Evolutionary conservation across 2,329 filamentous ascomycete genomes (phyloP).

Genomic region (Pseudopyrenochaeta lycopersici): DNA sequence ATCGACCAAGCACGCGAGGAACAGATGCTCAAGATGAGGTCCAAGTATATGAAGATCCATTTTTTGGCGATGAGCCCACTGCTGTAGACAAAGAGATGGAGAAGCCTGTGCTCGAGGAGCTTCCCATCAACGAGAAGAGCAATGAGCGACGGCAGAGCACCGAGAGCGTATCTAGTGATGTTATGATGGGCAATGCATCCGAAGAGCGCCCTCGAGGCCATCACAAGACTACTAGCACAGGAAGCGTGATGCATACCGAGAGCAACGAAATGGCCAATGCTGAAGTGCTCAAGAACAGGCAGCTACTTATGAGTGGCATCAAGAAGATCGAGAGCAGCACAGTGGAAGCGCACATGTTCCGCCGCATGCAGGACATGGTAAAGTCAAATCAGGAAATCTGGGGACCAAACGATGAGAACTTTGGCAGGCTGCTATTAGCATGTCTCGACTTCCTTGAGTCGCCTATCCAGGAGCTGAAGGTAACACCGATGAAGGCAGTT

Average conservation of each 20-base stretch:
- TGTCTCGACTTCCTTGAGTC: conserved; percentile 77
- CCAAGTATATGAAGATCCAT: conserved; percentile 64
- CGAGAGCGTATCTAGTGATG: conserved; percentile 34
- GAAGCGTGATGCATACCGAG: conserved; percentile 45
- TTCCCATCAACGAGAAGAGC: conserved; percentile 60
- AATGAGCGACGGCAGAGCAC: conserved; percentile 44
- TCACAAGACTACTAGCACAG: conserved; percentile 50
- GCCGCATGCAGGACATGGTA: conserved; percentile 78
- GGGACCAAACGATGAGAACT: conserved; percentile 73
- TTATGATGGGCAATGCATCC: conserved; percentile 35
- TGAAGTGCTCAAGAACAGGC: conserved; percentile 57
- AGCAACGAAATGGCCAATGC: conserved; percentile 42
- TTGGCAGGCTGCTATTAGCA: conserved; percentile 71
- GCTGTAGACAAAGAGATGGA: conserved; percentile 41
- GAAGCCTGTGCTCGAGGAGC: conserved; percentile 59
- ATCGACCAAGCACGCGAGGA: conserved; percentile 42
- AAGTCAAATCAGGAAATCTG: conserved; percentile 71
- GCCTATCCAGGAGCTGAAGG: conserved; percentile 54
- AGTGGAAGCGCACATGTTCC: conserved; percentile 83
- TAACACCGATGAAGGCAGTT: conserved; percentile 70
- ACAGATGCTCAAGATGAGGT: conserved; percentile 53
- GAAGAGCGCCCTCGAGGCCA: conserved; percentile 42
- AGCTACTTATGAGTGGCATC: conserved; percentile 77
- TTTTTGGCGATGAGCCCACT: conserved; percentile 49
- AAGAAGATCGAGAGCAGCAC: conserved; percentile 74